Base-by-base conservation (phyloP, 108 stramenopile genomes). In the Discostella pseudostelligera region DNA sequence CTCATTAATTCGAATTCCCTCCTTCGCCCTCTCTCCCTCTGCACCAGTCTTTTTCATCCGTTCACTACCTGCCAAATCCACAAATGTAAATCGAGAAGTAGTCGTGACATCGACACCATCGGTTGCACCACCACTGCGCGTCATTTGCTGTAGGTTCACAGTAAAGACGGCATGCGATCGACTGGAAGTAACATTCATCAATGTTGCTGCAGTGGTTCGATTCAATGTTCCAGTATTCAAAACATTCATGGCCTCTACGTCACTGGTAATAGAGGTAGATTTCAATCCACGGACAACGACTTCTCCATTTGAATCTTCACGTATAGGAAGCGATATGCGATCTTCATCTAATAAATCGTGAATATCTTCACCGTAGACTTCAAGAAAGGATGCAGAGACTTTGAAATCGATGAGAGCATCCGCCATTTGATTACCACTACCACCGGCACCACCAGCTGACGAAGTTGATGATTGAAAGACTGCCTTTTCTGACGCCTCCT, bases 1-100 rank as follows among this genome's bases (percentile, higher is more conserved):
- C 73, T 96, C 88, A 74, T 97, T 97, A 79, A 97, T 91, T 54
- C 85, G 85, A 67, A 97, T 96, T 20, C 96, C 98, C 72, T 97
- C 94, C 48, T 70, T 72, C 45, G 87, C 79, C 16, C 93, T 74
- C 66, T 81, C 81, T 11, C 93, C 97, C 62, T 88, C 80, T 24
- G 92, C 92, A 37, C 94, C 96, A 17, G 95, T 97, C 56, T 94
- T 93, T 64, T 97, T 97, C 79, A 95, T 87, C 29, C 97, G 74
- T 64, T 98, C 96, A 58, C 89, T 92, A 2, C 93, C 93, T 12
- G 93, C 93, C 22, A 94, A 61, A 72, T 94, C 93, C 1, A 94
- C 93, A 72, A 94, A 94, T 0, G 89, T 94, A 55, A 90, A 89
- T 19, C 81, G 67, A 9, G 87, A 89, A 0, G 81, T 79, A 0